phyloP scores from a whole-genome alignment of 257 asterid species.

The Solanum pinnatisectum region DNA sequence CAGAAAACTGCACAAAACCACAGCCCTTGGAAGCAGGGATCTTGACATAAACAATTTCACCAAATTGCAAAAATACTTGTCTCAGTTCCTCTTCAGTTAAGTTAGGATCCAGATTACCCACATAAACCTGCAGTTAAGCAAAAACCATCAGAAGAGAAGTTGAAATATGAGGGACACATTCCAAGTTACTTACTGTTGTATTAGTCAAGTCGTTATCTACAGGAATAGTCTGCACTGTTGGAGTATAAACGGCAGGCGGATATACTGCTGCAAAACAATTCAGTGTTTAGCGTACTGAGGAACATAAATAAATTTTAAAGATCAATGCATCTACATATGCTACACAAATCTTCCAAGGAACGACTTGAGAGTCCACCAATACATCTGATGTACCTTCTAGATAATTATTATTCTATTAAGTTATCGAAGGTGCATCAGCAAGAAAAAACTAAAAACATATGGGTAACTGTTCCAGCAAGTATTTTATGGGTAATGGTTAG shows the following conservation, averaged over 20 bases:
- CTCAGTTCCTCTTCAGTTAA: conserved; percentile 78
- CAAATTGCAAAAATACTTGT: conserved; percentile 70
- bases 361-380: neutral
- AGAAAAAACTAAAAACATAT: neutral
- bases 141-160: conserved; percentile 7
- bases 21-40: conserved; percentile 84
- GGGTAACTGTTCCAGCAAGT: neutral
- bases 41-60: conserved; percentile 78
- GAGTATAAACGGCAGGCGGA: conserved; percentile 55
- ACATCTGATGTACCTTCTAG: neutral
- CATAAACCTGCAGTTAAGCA: conserved; percentile 47
- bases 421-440: neutral
- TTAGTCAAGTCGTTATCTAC: conserved; percentile 67
- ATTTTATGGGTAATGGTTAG: neutral
- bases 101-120: conserved; percentile 83
- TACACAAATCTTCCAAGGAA: neutral
- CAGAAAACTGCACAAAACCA: conserved; percentile 84
- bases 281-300: neutral
- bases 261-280: conserved; percentile 46
- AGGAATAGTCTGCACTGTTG: conserved; percentile 61
- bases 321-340: neutral
- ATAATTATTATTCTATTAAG: neutral
- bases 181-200: conserved; percentile 60
- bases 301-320: neutral
- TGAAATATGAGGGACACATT: neutral